phyloP scores from a whole-genome alignment of 2,329 filamentous ascomycete genomes.

The Fusarium keratoplasticum region DNA sequence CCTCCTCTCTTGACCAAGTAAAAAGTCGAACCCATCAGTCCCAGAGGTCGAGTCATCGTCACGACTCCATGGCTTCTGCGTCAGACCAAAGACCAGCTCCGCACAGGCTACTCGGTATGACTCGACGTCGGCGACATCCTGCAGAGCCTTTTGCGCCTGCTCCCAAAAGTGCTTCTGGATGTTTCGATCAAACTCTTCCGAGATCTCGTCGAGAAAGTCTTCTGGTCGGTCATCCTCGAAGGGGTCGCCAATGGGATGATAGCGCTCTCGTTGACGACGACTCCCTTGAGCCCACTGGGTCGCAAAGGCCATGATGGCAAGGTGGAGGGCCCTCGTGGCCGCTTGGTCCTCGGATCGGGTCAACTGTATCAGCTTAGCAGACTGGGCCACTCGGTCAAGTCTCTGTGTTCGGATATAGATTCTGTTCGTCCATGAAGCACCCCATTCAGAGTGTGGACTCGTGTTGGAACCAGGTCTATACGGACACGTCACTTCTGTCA shows the following conservation, averaged over 20 bases:
- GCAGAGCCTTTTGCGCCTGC: conserved; percentile 49
- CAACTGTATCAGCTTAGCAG: conserved; percentile 34
- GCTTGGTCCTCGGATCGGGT: conserved; percentile 33
- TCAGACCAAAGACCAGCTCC: conserved; percentile 53
- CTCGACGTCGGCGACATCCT: conserved; percentile 50
- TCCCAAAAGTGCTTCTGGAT: conserved; percentile 52
- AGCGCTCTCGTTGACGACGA: conserved; percentile 42
- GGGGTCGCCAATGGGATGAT: neutral
- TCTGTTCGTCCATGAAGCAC: conserved; percentile 40
- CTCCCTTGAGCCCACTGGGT: conserved; percentile 43
- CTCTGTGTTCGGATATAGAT: conserved; percentile 41
- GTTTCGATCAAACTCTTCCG: conserved; percentile 52
- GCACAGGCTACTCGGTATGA: conserved; percentile 53
- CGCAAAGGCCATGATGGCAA: conserved; percentile 42
- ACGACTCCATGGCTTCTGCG: conserved; percentile 46
- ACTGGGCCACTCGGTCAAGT: conserved; percentile 35
- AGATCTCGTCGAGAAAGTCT: conserved; percentile 33
- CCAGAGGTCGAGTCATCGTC: conserved; percentile 16
- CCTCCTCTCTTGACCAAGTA: conserved; percentile 3
- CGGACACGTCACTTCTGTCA: conserved; percentile 41
- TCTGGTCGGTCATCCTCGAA: conserved; percentile 24
- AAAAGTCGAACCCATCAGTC: neutral
- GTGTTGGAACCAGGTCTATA: conserved; percentile 33
- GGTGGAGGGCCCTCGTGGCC: conserved; percentile 32
- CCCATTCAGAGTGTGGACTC: conserved; percentile 31